phyloP scores from a whole-genome alignment of 2,329 filamentous ascomycete species.

The Neocatenulostroma microsporum region DNA sequence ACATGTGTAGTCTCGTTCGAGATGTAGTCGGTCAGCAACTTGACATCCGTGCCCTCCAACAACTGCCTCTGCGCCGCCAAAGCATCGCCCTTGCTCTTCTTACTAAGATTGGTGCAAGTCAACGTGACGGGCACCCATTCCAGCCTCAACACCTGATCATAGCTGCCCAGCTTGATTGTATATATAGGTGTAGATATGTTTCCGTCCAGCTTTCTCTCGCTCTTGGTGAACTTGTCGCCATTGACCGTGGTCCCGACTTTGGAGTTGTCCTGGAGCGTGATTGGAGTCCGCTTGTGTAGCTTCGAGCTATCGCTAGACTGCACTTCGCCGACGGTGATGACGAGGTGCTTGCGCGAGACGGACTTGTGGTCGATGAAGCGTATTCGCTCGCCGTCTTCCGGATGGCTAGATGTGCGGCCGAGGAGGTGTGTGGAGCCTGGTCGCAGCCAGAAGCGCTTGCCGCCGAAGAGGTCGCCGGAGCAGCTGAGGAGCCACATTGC shows the following conservation, averaged over 20 bases:
- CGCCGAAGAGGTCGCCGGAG: conserved; percentile 47
- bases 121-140: conserved; percentile 75
- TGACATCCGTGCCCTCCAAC: conserved; percentile 82
- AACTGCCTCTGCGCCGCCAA: conserved; percentile 54
- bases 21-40: conserved; percentile 67
- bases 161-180: conserved; percentile 60
- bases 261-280: conserved; percentile 74
- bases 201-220: conserved; percentile 49
- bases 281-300: conserved; percentile 55
- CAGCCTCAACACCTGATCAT: conserved; percentile 43
- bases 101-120: conserved; percentile 67
- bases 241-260: conserved; percentile 78
- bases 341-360: conserved; percentile 82
- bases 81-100: conserved; percentile 45
- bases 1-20: conserved; percentile 72
- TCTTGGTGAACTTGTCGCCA: conserved; percentile 57
- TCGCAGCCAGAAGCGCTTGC: conserved; percentile 29
- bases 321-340: conserved; percentile 62
- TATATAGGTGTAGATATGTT: conserved; percentile 55
- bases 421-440: conserved; percentile 22
- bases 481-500: conserved; percentile 50
- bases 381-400: conserved; percentile 33
- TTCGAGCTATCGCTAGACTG: conserved; percentile 52
- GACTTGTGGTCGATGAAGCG: conserved; percentile 69
- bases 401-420: conserved; percentile 62